Evolutionary conservation across 176 grass and related monocot genomes (phyloP), one percentile per base, ranked within the genome.

Genomic region (Musa acuminata): DNA sequence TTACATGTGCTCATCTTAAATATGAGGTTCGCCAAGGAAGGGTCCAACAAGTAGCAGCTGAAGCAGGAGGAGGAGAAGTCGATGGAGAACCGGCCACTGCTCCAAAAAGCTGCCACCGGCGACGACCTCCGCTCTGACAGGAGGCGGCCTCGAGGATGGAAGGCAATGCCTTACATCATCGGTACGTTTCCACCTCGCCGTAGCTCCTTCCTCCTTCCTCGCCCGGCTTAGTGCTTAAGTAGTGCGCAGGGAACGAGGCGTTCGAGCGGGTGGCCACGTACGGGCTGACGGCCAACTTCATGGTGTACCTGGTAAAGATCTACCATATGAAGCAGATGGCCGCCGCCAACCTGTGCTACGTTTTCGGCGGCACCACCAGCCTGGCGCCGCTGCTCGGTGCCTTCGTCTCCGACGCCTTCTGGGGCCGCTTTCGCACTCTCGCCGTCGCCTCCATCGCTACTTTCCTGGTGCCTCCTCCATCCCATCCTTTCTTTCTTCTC

Each of bases 91-190:
- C 35, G 4, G 35, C 35, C 35, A 43, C 35, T 43, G 35, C 35
- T 43, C 35, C 35, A 43, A 6, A 64, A 43, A 43, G 35, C 5
- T 43, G 35, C 35, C 35, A 43, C 35, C 67, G n/a, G n/a, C 3
- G 12, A 16, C 5, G 67, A 48, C 21, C 13, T 48, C 4, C 27
- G n/a, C 29, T 43, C 57, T 19, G 57, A n/a, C 17, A 23, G 1
- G 17, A 78, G 29, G 73, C 67, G 69, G 78, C 73, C 68, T 4
- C 72, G 9, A 43, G 85, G 85, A 5, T 87, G 85, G 81, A 81
- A 81, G 63, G 69, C 53, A 77, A 74, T 84, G 49, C 81, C 81
- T 50, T 87, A 77, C 81, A 84, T 87, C 85, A 54, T 81, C 76
- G 86, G 85, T 79, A 12, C 20, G 72, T 74, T 3, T 62, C 57